phyloP scores from a whole-genome alignment of 2,329 filamentous ascomycete species.

The Calonectria pseudoreteaudii region DNA sequence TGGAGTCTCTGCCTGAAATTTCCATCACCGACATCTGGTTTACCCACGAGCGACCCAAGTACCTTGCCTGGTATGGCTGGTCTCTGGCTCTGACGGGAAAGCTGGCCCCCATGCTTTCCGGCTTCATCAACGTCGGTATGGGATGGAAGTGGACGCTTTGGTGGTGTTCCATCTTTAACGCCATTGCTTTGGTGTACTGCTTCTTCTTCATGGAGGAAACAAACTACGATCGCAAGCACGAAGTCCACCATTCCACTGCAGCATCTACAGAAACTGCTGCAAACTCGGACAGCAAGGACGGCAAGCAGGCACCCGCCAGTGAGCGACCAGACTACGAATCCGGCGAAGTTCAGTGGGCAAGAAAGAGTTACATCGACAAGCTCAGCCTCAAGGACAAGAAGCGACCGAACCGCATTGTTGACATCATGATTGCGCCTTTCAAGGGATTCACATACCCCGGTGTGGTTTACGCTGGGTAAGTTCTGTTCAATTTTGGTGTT shows the following conservation, averaged over 20 bases:
- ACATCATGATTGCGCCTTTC: conserved; percentile 49
- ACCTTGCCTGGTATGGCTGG: conserved; percentile 44
- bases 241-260: not conserved
- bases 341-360: conserved; percentile 46
- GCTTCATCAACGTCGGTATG: conserved; percentile 47
- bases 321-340: conserved; percentile 35
- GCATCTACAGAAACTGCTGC: not conserved
- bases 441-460: conserved; percentile 45
- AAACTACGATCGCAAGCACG: conserved; percentile 51
- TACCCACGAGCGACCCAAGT: conserved; percentile 44
- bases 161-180: conserved; percentile 47
- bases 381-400: conserved; percentile 46
- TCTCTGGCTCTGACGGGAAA: conserved; percentile 43
- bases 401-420: conserved; percentile 51
- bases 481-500: not conserved
- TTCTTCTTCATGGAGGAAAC: conserved; percentile 69
- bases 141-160: conserved; percentile 49
- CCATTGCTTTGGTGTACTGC: conserved; percentile 43
- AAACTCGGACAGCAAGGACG: not conserved
- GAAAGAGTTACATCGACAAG: conserved; percentile 53
- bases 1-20: conserved; percentile 46
- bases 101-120: conserved; percentile 49
- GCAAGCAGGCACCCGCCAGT: not conserved
- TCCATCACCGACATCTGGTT: conserved; percentile 45
- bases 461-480: conserved; percentile 49